Conservation (phyloP, 2,329 filamentous ascomycete genomes). For the Talaromyces verruculosus region DNA sequence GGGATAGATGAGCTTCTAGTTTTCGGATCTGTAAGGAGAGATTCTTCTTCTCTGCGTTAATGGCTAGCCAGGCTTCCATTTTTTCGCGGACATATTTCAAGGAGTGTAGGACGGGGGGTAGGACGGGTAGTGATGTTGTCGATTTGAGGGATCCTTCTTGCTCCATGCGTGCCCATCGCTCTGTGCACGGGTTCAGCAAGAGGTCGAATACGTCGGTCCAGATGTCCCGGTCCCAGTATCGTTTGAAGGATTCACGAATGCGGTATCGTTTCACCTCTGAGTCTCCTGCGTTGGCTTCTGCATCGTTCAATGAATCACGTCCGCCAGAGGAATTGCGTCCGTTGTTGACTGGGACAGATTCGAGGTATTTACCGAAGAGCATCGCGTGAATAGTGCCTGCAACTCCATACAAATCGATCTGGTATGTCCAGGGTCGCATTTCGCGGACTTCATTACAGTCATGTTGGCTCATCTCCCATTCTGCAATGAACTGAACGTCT, state of each 20-base stretch:
- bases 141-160: slow-evolving; percentile 29
- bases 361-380: slow-evolving; percentile 93
- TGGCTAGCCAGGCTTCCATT: slow-evolving; percentile 83
- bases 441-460: slow-evolving; percentile 97
- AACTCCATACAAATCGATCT: slow-evolving; percentile 93
- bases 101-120: slow-evolving; percentile 68
- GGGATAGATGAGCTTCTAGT: slow-evolving; percentile 68
- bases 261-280: slow-evolving; percentile 63
- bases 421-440: slow-evolving; percentile 91
- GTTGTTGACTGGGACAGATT: slow-evolving; percentile 59
- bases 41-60: slow-evolving; percentile 77
- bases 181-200: slow-evolving; percentile 70
- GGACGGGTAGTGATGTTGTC: slow-evolving; percentile 66
- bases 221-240: slow-evolving; percentile 95
- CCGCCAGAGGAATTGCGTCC: slow-evolving; percentile 18
- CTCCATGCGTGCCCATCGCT: slow-evolving; percentile 63
- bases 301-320: slow-evolving; percentile 18
- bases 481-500: slow-evolving; percentile 83
- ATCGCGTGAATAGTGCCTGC: slow-evolving; percentile 85
- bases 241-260: slow-evolving; percentile 79
- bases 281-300: background rate
- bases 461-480: slow-evolving; percentile 84
- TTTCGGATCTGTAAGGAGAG: slow-evolving; percentile 58
- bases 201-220: slow-evolving; percentile 83
- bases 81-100: slow-evolving; percentile 68